Percentiles rank a stretch among this genome's conserved stretches.
These are phyloP conservation scores for Globisporangium paroecandrum DNA, from an alignment of 352 stramenopile species.

Conservation along the genomic window DNA sequence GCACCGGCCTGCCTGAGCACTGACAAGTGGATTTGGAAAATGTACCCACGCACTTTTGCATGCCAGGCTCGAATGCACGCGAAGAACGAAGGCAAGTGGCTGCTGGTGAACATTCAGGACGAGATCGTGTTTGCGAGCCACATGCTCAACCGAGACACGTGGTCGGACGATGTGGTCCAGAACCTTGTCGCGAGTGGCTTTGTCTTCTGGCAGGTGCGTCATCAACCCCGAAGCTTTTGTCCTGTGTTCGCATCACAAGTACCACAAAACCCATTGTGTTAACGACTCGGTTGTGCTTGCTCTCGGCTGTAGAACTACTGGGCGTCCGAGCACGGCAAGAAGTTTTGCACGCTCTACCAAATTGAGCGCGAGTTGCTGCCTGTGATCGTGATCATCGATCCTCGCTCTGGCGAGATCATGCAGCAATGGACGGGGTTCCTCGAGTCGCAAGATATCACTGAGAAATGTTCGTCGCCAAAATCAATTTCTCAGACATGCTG, in stretches of 20 bases:
- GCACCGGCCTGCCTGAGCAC: neutral
- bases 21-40: neutral
- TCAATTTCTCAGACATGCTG: neutral
- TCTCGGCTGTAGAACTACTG: constrained; percentile 55
- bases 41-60: neutral
- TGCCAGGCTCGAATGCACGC: constrained; percentile 59
- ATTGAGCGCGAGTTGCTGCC: constrained; percentile 65
- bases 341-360: constrained; percentile 82
- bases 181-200: constrained; percentile 93
- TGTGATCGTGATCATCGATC: constrained; percentile 74
- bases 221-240: neutral
- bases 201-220: constrained; percentile 91
- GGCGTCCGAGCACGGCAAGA: constrained; percentile 76
- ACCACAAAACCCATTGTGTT: neutral
- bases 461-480: constrained; percentile 51
- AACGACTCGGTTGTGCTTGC: neutral
- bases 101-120: constrained; percentile 94
- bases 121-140: constrained; percentile 94
- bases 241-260: neutral
- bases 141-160: constrained; percentile 95
- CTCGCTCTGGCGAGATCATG: constrained; percentile 65
- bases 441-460: constrained; percentile 61
- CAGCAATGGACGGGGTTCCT: constrained; percentile 70
- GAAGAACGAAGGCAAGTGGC: constrained; percentile 88
- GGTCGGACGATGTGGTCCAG: constrained; percentile 93